Percentiles rank a stretch among this genome's conserved stretches.
Conservation (phyloP, 2,329 filamentous ascomycete genomes). For the Penicillium hesseltinei region DNA sequence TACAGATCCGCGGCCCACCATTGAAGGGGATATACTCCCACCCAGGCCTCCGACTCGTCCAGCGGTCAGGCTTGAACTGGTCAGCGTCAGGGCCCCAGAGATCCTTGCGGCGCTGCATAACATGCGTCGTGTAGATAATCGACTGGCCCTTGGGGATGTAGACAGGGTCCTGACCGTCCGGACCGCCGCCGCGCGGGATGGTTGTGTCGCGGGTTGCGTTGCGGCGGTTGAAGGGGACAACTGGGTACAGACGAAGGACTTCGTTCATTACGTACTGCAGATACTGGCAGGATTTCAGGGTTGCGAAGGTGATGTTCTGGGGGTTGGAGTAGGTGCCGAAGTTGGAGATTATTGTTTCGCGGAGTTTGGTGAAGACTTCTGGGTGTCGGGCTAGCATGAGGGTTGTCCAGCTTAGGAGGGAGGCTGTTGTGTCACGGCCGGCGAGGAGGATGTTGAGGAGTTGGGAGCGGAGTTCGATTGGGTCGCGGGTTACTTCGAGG, state of each 20-base stretch:
- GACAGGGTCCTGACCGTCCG: constrained; percentile 59
- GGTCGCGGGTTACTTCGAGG: constrained; percentile 47
- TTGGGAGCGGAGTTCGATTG: constrained; percentile 48
- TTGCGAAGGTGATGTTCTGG: constrained; percentile 43
- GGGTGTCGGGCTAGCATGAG: constrained; percentile 45
- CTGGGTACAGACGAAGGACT: constrained; percentile 47
- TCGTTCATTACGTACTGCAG: constrained; percentile 41
- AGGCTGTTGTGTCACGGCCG: constrained; percentile 55
- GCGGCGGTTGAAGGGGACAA: constrained; percentile 48
- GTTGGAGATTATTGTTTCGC: constrained; percentile 31
- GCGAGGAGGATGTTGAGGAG: constrained; percentile 54
- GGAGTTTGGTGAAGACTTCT: constrained; percentile 36
- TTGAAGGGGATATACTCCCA: constrained; percentile 77
- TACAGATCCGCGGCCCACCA: constrained; percentile 69
- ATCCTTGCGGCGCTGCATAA: constrained; percentile 68
- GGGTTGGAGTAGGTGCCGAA: constrained; percentile 43
- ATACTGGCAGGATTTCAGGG: constrained; percentile 43
- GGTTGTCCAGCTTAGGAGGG: constrained; percentile 46
- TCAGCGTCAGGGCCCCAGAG: constrained; percentile 49
- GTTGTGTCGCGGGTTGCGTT: constrained; percentile 42
- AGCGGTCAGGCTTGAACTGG: constrained; percentile 65
- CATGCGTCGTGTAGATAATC: constrained; percentile 65
- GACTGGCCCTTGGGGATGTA: constrained; percentile 65
- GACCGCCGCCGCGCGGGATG: constrained; percentile 57
- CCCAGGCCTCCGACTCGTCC: constrained; percentile 62